These are phyloP conservation scores for Haemoproteus tartakovskyi DNA, from an alignment of 169 alveolate species.

Conservation along the genomic window DNA sequence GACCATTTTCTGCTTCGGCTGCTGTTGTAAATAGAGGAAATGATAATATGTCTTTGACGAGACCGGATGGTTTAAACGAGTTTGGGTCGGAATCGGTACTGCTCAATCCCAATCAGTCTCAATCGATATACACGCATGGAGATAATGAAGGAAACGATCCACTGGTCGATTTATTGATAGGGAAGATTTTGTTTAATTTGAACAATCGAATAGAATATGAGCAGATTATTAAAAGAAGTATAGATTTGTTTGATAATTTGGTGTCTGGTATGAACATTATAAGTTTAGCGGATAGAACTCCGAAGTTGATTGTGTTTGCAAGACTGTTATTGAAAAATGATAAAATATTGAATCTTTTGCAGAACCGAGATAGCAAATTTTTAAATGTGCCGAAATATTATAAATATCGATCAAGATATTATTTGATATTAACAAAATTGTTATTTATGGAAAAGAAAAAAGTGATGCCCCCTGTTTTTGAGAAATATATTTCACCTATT, in stretches of 20 bases:
- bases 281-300: constrained; percentile 88
- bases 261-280: constrained; percentile 92
- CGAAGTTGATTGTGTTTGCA: constrained; percentile 90
- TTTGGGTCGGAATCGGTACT: too few relatives aligned
- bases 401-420: constrained; percentile 88
- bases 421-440: constrained; percentile 86
- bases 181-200: constrained; percentile 80
- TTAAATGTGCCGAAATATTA: constrained; percentile 76
- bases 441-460: constrained; percentile 82
- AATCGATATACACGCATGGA: too few relatives aligned
- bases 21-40: too few relatives aligned
- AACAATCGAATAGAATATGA: constrained; percentile 84
- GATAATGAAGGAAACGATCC: constrained; percentile 57
- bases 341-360: constrained; percentile 77
- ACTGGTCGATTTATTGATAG: constrained; percentile 25
- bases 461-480: constrained; percentile 79
- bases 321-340: constrained; percentile 88
- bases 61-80: too few relatives aligned
- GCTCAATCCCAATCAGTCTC: too few relatives aligned
- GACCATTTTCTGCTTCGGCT: too few relatives aligned
- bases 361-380: constrained; percentile 74
- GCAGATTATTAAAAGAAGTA: constrained; percentile 85
- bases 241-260: constrained; percentile 86
- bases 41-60: too few relatives aligned
- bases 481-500: constrained; percentile 82